phyloP scores from a whole-genome alignment of 441 rosid species.

The Breynia disticha region DNA sequence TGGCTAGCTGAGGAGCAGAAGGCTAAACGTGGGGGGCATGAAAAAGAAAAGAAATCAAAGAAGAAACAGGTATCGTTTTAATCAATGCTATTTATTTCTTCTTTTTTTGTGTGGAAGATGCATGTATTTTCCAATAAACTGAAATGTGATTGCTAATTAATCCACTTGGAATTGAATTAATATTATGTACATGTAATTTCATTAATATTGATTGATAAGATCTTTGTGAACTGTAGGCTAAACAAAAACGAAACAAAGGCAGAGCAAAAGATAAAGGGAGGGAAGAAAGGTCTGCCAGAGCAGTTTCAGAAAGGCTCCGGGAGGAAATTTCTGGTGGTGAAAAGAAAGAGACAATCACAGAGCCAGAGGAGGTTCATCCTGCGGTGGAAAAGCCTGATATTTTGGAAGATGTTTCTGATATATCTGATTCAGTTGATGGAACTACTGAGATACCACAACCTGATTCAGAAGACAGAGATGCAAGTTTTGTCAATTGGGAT shows the following conservation, averaged over 20 bases:
- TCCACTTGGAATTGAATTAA: too few species aligned
- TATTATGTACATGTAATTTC: too few species aligned
- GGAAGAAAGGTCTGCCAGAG: conserved; percentile 40
- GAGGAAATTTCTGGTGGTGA: conserved; percentile 30
- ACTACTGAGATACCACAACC: conserved; percentile 49
- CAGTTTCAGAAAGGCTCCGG: conserved; percentile 31
- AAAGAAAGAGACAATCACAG: conserved; percentile 32
- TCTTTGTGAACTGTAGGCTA: conserved; percentile 38
- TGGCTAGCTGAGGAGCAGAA: conserved; percentile 82
- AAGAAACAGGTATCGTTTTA: conserved; percentile 62
- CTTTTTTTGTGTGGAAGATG: too few species aligned
- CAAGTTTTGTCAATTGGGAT: conserved; percentile 73
- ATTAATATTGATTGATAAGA: background rate
- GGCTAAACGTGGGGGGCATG: conserved; percentile 61
- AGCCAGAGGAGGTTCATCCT: conserved; percentile 30
- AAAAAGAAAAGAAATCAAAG: conserved; percentile 82
- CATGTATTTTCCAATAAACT: too few species aligned
- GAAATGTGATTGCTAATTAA: too few species aligned
- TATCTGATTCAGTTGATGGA: conserved; percentile 66
- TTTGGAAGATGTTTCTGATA: conserved; percentile 59
- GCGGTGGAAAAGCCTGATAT: conserved; percentile 50
- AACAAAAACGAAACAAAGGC: conserved; percentile 79
- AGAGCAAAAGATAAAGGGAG: conserved; percentile 72
- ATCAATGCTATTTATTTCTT: background rate
- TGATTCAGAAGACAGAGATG: conserved; percentile 73